phyloP scores from a whole-genome alignment of 1,284 basidiomycete genomes.

The Tremellales sp. region DNA sequence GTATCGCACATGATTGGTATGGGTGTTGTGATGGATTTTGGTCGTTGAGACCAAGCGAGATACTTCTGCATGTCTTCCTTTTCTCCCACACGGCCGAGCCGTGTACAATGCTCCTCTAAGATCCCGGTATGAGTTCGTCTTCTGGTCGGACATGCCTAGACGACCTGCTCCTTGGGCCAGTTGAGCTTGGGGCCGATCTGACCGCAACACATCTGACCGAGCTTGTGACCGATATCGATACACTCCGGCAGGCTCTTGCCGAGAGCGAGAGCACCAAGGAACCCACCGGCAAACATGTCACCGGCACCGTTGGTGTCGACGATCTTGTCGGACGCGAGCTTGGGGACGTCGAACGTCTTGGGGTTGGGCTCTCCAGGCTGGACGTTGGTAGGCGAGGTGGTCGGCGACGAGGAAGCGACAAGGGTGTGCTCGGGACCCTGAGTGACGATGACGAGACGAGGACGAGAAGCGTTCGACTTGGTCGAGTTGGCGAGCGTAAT shows the following conservation, averaged over 20 bases:
- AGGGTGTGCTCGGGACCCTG: slow-evolving; percentile 80
- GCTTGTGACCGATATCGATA: slow-evolving; percentile 81
- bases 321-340: slow-evolving; percentile 66
- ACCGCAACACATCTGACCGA: slow-evolving; percentile 84
- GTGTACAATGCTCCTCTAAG: no score
- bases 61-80: no score
- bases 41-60: no score
- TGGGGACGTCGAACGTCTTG: slow-evolving; percentile 60
- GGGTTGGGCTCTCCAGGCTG: slow-evolving; percentile 44
- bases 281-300: slow-evolving; percentile 97
- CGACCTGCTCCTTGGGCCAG: slow-evolving; percentile 39
- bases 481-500: slow-evolving; percentile 64
- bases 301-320: slow-evolving; percentile 99
- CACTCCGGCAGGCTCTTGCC: slow-evolving; percentile 77
- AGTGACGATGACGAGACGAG: slow-evolving; percentile 86
- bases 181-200: slow-evolving; percentile 57
- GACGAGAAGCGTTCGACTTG: slow-evolving; percentile 63
- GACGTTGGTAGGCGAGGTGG: slow-evolving; percentile 51
- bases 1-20: no score
- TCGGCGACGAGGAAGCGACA: slow-evolving; percentile 63
- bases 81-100: no score
- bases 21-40: no score
- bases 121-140: no score
- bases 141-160: no score
- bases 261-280: slow-evolving; percentile 77